These are phyloP conservation scores for Hymenotorrendiella dingleyae DNA, from an alignment of 2,329 filamentous ascomycete species.

Conservation along the genomic window DNA sequence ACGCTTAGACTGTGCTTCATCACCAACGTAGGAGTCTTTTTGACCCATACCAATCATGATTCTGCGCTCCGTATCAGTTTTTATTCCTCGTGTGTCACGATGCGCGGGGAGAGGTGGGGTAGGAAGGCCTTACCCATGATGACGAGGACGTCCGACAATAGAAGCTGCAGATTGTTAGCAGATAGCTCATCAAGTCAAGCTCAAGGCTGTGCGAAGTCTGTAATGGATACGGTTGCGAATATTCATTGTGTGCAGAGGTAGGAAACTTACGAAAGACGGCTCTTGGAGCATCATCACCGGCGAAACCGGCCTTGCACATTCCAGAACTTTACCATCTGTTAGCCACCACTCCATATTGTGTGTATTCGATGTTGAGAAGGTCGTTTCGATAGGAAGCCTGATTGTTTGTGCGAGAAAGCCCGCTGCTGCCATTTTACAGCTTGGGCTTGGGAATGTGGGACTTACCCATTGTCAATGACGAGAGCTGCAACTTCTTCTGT, in stretches of 20 bases:
- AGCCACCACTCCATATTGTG: slow-evolving; percentile 15
- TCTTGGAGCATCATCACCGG: slow-evolving; percentile 99
- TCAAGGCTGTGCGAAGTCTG: neutral
- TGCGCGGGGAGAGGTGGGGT: slow-evolving; percentile 20
- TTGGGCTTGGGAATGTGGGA: slow-evolving; percentile 34
- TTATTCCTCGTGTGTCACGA: slow-evolving; percentile 15
- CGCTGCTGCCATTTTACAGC: slow-evolving; percentile 20
- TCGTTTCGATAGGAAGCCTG: slow-evolving; percentile 8
- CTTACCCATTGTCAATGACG: slow-evolving; percentile 99
- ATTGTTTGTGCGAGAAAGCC: slow-evolving; percentile 12
- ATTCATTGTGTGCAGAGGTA: slow-evolving; percentile 24
- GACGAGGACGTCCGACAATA: slow-evolving; percentile 98
- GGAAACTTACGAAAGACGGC: slow-evolving; percentile 97
- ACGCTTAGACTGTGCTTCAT: slow-evolving; percentile 99
- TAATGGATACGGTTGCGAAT: neutral
- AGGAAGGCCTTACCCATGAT: slow-evolving; percentile 81
- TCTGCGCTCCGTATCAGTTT: slow-evolving; percentile 45
- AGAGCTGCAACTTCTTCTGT: slow-evolving; percentile 99
- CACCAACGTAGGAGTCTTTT: slow-evolving; percentile 99
- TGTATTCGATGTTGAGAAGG: slow-evolving; percentile 9
- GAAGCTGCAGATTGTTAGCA: slow-evolving; percentile 59
- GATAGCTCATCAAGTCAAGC: neutral
- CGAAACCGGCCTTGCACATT: slow-evolving; percentile 99
- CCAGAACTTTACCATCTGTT: slow-evolving; percentile 67
- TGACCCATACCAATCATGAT: slow-evolving; percentile 99